Evolutionary conservation across 202 grass and related monocot species (phyloP).

Genomic region (Alloteropsis angusta): DNA sequence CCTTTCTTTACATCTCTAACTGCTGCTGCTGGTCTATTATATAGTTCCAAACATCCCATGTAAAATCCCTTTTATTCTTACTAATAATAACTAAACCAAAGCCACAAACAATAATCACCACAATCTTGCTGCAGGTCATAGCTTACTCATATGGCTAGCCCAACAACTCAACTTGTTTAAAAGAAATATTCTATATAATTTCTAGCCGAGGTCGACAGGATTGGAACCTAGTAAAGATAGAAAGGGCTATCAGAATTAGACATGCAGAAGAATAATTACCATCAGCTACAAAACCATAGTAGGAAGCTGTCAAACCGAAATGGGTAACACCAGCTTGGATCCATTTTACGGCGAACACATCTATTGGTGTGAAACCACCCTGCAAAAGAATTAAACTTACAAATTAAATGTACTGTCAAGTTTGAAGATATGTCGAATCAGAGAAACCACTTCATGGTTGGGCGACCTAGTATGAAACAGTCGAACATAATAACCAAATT

Average conservation of each 20-base stretch:
- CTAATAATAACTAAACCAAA: not conserved
- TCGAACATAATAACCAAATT: slow-evolving; percentile 25
- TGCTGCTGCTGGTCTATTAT: not conserved
- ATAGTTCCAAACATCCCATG: not conserved
- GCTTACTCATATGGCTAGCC: not conserved
- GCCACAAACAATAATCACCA: not conserved
- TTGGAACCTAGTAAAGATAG: not conserved
- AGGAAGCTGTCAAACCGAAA: slow-evolving; percentile 79
- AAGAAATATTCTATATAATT: not conserved
- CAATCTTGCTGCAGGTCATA: not conserved
- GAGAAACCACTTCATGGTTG: not conserved
- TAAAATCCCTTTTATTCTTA: not conserved
- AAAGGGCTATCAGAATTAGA: not conserved
- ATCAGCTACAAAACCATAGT: slow-evolving; percentile 90
- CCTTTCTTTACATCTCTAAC: not conserved
- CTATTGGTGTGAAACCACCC: slow-evolving; percentile 70
- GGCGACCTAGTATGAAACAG: not conserved
- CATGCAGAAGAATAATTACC: slow-evolving; percentile 37
- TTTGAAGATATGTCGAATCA: not conserved
- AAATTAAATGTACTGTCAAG: slow-evolving; percentile 4
- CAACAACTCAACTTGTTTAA: not conserved
- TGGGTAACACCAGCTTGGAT: slow-evolving; percentile 50
- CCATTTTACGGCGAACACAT: slow-evolving; percentile 79
- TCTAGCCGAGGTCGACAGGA: not conserved
- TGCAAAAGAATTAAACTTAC: slow-evolving; percentile 23